Evolutionary conservation across 2,329 filamentous ascomycete species (phyloP).

Genomic region (Talaromyces piceae): DNA sequence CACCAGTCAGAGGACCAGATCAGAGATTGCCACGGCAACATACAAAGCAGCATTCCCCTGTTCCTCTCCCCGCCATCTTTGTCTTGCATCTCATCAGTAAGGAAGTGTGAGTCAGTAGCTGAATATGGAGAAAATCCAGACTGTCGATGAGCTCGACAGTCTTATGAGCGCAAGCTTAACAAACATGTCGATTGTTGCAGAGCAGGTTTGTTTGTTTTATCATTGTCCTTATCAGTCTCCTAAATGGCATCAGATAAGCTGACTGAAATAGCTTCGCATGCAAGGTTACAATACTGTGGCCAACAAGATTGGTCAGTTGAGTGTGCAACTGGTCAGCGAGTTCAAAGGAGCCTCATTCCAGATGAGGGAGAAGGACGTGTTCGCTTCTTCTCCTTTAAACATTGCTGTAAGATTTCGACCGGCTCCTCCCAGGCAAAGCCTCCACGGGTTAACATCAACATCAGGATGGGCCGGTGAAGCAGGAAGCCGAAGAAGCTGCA

Average conservation of each 20-base stretch:
- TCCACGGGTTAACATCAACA: not conserved
- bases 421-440: not conserved
- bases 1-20: too few relatives aligned
- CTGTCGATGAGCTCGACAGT: not conserved
- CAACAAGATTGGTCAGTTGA: slow-evolving; percentile 20
- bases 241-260: not conserved
- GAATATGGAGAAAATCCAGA: not conserved
- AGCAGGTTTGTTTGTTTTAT: not conserved
- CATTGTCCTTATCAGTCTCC: not conserved
- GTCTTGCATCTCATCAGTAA: not conserved
- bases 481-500: not conserved
- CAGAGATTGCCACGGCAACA: not conserved
- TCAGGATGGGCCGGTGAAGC: not conserved
- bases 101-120: not conserved
- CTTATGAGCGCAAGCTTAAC: not conserved
- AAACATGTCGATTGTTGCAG: not conserved
- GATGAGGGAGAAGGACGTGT: slow-evolving; percentile 8
- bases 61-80: not conserved
- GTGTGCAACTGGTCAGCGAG: slow-evolving; percentile 16
- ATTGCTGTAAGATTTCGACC: not conserved
- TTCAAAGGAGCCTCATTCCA: slow-evolving; percentile 18
- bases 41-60: too few relatives aligned
- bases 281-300: slow-evolving; percentile 10
- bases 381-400: not conserved
- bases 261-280: slow-evolving; percentile 2